phyloP scores from a whole-genome alignment of 805 yeast genomes.

The Nakazawaea populi region DNA sequence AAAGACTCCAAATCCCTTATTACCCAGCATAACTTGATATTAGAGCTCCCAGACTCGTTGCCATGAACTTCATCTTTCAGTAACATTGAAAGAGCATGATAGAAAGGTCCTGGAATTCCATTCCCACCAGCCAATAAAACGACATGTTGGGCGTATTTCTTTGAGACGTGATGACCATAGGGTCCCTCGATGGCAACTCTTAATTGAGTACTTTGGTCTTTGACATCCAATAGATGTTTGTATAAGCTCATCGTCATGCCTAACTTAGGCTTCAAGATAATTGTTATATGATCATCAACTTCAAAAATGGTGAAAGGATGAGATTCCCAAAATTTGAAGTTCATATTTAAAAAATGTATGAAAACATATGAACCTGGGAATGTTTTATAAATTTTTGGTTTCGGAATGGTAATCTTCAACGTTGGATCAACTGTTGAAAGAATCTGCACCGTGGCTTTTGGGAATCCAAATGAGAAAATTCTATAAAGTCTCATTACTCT shows the following conservation, averaged over 20 bases:
- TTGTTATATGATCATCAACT: constrained; percentile 29
- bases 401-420: constrained; percentile 27
- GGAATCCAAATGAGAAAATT: constrained; percentile 23
- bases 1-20: constrained; percentile 31
- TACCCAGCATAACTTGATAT: constrained; percentile 41
- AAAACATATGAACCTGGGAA: constrained; percentile 57
- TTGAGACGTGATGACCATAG: constrained; percentile 39
- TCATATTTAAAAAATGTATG: constrained; percentile 36
- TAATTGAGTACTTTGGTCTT: constrained; percentile 23
- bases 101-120: constrained; percentile 50
- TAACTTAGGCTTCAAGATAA: constrained; percentile 40
- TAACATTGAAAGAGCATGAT: constrained; percentile 31
- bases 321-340: constrained; percentile 50
- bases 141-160: constrained; percentile 34
- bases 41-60: constrained; percentile 17
- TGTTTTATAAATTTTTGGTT: constrained; percentile 39
- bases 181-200: constrained; percentile 49
- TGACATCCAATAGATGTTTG: constrained; percentile 19
- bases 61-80: constrained; percentile 16
- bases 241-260: constrained; percentile 41
- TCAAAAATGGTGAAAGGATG: constrained; percentile 53
- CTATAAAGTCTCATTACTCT: constrained; percentile 30
- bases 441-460: constrained; percentile 10
- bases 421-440: constrained; percentile 14
- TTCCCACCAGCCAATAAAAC: constrained; percentile 51